Percentiles rank a stretch among this genome's conserved stretches.
phyloP scores from a whole-genome alignment of 2,329 filamentous ascomycete species.

The Dothideomycetes sp. region DNA sequence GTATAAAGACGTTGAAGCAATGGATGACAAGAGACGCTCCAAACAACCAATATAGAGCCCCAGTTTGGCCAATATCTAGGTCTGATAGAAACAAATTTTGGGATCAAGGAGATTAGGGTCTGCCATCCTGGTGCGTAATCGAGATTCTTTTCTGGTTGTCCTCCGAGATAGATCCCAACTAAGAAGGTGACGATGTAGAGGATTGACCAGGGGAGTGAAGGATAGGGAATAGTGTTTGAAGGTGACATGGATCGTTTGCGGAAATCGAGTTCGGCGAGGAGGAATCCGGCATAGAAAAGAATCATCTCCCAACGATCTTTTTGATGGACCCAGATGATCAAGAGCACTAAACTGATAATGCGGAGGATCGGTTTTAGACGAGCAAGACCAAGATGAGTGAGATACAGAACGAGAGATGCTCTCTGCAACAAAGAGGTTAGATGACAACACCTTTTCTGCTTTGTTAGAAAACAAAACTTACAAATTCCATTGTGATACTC shows the following conservation, averaged over 20 bases:
- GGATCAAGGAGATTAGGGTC: constrained; percentile 4
- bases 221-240: no score
- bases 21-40: constrained; percentile 39
- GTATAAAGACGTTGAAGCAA: constrained; percentile 44
- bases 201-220: no score
- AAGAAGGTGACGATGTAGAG: constrained; percentile 7
- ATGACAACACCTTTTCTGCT: constrained; percentile 45
- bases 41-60: constrained; percentile 45
- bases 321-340: constrained; percentile 34
- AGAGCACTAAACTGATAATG: constrained; percentile 32
- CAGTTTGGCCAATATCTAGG: constrained; percentile 49
- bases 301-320: constrained; percentile 47
- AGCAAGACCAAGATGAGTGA: constrained; percentile 38
- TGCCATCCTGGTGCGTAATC: constrained; percentile 7
- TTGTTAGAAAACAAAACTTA: background rate
- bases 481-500: constrained; percentile 38
- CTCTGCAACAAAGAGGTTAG: constrained; percentile 17
- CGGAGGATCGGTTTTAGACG: constrained; percentile 22
- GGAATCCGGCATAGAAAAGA: constrained; percentile 46
- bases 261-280: constrained; percentile 47
- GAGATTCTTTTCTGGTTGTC: constrained; percentile 5
- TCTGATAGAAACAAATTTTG: background rate
- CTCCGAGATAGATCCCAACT: constrained; percentile 11
- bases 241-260: no score
- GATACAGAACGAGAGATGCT: constrained; percentile 49